Evolutionary conservation across 768 basidiomycete genomes (phyloP).

Genomic region (Pholiota molesta): DNA sequence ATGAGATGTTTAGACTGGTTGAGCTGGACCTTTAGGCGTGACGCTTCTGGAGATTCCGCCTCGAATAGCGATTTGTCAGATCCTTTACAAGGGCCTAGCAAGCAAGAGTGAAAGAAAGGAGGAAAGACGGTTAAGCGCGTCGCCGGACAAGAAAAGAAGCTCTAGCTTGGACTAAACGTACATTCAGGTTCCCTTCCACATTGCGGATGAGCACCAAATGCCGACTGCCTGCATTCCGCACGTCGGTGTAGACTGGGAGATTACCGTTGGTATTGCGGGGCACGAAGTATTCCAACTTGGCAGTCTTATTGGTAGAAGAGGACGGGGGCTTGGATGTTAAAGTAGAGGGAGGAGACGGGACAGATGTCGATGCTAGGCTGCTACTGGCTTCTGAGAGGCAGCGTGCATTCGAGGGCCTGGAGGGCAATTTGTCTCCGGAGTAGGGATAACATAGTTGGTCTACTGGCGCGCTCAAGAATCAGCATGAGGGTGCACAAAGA

Average conservation of each 20-base stretch:
- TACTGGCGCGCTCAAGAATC: too few relatives aligned
- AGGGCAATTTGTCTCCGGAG: slow-evolving; percentile 14
- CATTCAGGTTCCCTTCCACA: slow-evolving; percentile 64
- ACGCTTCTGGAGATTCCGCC: slow-evolving; percentile 45
- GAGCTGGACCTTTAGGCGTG: slow-evolving; percentile 51
- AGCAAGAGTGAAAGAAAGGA: slow-evolving; percentile 14
- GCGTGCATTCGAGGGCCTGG: slow-evolving; percentile 5
- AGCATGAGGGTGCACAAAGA: too few relatives aligned
- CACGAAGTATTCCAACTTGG: slow-evolving; percentile 53
- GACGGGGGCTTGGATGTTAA: slow-evolving; percentile 17
- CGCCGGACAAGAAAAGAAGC: not conserved
- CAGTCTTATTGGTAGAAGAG: slow-evolving; percentile 3
- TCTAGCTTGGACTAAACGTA: slow-evolving; percentile 33
- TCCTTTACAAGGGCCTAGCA: slow-evolving; percentile 62
- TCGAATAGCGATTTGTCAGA: slow-evolving; percentile 55
- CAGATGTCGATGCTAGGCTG: slow-evolving; percentile 16
- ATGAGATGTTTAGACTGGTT: slow-evolving; percentile 54
- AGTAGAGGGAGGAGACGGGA: slow-evolving; percentile 14
- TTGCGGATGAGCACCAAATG: slow-evolving; percentile 64
- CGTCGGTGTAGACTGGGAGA: slow-evolving; percentile 76
- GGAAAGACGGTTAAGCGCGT: not conserved
- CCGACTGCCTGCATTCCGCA: slow-evolving; percentile 67
- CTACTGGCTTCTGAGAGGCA: slow-evolving; percentile 16
- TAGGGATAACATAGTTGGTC: slow-evolving; percentile 5
- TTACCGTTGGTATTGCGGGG: slow-evolving; percentile 67